A percentile compares a stretch with the other conserved stretches of the same genome.
Evolutionary conservation across 306 rosid genomes (phyloP).

Genomic region (Sophora flavescens): DNA sequence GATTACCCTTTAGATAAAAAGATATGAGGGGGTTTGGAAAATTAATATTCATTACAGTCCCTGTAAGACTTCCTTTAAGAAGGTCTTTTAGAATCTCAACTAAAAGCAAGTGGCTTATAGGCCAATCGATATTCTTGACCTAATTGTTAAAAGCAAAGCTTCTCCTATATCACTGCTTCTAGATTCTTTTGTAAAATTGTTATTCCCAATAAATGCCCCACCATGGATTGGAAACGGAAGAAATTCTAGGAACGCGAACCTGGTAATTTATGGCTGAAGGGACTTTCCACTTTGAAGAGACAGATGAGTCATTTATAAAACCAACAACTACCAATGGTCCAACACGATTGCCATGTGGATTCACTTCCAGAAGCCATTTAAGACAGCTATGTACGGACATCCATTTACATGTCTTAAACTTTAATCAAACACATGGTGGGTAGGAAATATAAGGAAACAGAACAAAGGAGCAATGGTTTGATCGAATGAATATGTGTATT

Average conservation of each 20-base stretch:
- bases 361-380: conserved; percentile 73
- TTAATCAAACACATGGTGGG: too few relatives aligned
- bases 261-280: conserved; percentile 58
- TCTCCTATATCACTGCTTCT: conserved; percentile 29
- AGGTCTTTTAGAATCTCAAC: conserved; percentile 10
- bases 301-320: conserved; percentile 57
- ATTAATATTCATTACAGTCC: conserved; percentile 7
- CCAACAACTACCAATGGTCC: conserved; percentile 75
- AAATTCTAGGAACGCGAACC: conserved; percentile 56
- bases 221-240: conserved; percentile 23
- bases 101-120: not conserved
- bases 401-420: too few relatives aligned
- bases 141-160: conserved; percentile 18
- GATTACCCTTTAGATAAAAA: conserved; percentile 27
- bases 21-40: conserved; percentile 22
- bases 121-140: conserved; percentile 28
- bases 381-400: conserved; percentile 71
- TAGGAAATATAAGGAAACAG: too few relatives aligned
- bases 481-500: too few relatives aligned
- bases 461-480: too few relatives aligned
- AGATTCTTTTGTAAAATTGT: conserved; percentile 36
- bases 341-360: conserved; percentile 62
- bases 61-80: conserved; percentile 1
- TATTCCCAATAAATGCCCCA: conserved; percentile 30
- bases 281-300: conserved; percentile 54